Evolutionary conservation across 2,329 filamentous ascomycete species (phyloP), one percentile per base, ranked within the genome.

Genomic region (Ophiostoma novo-ulmi): DNA sequence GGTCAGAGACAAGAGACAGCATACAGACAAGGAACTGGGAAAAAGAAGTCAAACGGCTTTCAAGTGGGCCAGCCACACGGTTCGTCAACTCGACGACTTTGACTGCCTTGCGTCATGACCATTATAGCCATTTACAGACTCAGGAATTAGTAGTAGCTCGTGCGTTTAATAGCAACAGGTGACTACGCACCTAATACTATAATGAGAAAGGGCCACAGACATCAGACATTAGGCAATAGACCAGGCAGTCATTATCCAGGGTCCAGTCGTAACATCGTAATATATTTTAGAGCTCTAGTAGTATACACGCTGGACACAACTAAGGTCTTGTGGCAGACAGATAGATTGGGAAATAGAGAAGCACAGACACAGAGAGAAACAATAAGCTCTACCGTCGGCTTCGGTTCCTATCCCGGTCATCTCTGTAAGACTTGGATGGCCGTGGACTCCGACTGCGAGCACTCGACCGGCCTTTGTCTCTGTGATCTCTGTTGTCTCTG

Each of bases 361-460:
- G 20, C 14, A 41, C 6, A 36, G 17, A 39, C 17, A 64, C 31
- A 36, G 5, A 35, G 31, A 5, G 20, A 36, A 20, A 48, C 6
- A 64, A 48, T 48, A 8, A 48, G 2, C 44, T 44, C 36, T 20
- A 65, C 10, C 63, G 63, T 22, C 63, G 63, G 63, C 20, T 65
- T 48, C 65, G 65, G n/a, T 67, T 41, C 39, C 36, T 20, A 35
- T 41, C 66, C n/a, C 39, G 41, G 44, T 55, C 66, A 31, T 68
- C 66, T 55, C 44, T 68, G 39, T 55, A 36, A 13, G 41, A 52
- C 65, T 52, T 48, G 39, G 3, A 26, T 31, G 64, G 39, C 44
- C 44, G 66, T 38, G 66, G 66, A 38, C 66, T 68, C 26, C 44
- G 41, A 26, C 66, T 68, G 17, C 66, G 63, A 38, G 11, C 20